Evolutionary conservation across 768 basidiomycete genomes (phyloP).

Genomic region (Mycena polygramma): DNA sequence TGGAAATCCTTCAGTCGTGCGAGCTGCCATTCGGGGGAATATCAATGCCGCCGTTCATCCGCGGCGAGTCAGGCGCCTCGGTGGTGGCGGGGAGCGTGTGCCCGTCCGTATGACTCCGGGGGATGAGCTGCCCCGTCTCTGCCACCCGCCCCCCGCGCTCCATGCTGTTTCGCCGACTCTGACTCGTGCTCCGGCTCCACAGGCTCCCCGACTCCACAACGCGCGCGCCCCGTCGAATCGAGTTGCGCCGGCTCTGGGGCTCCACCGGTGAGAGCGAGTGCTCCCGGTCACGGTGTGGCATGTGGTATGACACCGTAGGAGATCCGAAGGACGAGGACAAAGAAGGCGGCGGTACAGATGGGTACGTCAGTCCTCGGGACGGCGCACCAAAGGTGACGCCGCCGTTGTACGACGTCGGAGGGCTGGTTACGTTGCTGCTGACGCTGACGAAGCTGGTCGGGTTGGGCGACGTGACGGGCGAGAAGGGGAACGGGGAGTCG

Average conservation of each 20-base stretch:
- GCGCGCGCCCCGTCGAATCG: conserved; percentile 55
- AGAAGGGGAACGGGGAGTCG: conserved; percentile 77
- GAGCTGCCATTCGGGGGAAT: conserved; percentile 26
- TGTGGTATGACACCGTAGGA: conserved; percentile 64
- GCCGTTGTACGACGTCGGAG: conserved; percentile 71
- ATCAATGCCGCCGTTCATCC: conserved; percentile 37
- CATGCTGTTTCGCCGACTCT: conserved; percentile 68
- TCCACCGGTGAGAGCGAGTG: conserved; percentile 64
- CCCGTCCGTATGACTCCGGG: conserved; percentile 64
- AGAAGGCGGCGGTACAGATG: conserved; percentile 87
- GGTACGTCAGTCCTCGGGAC: conserved; percentile 73
- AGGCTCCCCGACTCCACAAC: conserved; percentile 50
- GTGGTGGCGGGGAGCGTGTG: conserved; percentile 53
- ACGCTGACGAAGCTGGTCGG: conserved; percentile 66
- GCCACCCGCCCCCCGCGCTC: conserved; percentile 78
- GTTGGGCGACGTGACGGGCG: conserved; percentile 65
- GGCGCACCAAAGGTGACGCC: conserved; percentile 50
- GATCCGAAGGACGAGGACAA: conserved; percentile 85
- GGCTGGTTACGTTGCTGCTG: conserved; percentile 79
- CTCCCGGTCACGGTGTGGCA: conserved; percentile 67
- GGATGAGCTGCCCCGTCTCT: conserved; percentile 72
- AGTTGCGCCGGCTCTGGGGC: conserved; percentile 66
- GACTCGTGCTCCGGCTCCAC: conserved; percentile 53
- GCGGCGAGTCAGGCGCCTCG: conserved; percentile 47
- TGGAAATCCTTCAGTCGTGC: conserved; percentile 29